Percentiles rank a stretch among this genome's conserved stretches.
Evolutionary conservation across 768 basidiomycete genomes (phyloP).

Genomic region (Tricholoma saponaceum): DNA sequence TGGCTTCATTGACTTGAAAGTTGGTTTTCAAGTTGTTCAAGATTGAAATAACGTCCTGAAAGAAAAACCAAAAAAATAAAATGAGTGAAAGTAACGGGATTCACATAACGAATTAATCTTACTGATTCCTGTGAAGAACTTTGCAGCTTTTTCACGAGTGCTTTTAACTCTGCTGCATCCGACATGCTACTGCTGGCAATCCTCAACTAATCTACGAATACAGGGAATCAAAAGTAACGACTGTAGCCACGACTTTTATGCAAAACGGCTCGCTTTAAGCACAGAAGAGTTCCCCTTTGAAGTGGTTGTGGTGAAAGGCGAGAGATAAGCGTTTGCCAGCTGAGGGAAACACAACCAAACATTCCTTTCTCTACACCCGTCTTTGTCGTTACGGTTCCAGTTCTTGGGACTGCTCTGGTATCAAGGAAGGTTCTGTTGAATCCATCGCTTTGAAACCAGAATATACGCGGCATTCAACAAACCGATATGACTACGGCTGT

Average conservation of each 20-base stretch:
- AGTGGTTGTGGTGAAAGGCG: conserved; percentile 15
- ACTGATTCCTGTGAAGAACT: conserved; percentile 54
- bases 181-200: conserved; percentile 34
- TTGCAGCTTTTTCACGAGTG: conserved; percentile 78
- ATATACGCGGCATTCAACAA: not conserved
- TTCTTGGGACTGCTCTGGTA: not conserved
- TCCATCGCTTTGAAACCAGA: not conserved
- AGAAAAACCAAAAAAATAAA: conserved; percentile 24
- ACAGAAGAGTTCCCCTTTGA: conserved; percentile 6
- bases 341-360: conserved; percentile 19
- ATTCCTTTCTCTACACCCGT: conserved; percentile 12
- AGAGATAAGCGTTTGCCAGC: conserved; percentile 8
- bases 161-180: conserved; percentile 65
- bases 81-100: conserved; percentile 31
- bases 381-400: not conserved
- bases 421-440: not conserved
- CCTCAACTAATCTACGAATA: conserved; percentile 33
- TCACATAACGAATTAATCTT: conserved; percentile 33
- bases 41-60: conserved; percentile 61
- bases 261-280: conserved; percentile 13
- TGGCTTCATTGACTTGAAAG: conserved; percentile 63
- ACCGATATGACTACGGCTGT: conserved; percentile 39
- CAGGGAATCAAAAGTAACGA: conserved; percentile 20
- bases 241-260: conserved; percentile 15
- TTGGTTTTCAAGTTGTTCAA: conserved; percentile 62